Percentiles rank a stretch among this genome's conserved stretches.
These are phyloP conservation scores for Eutypella sp. DNA, from an alignment of 2,329 filamentous ascomycete genomes.

Conservation along the genomic window DNA sequence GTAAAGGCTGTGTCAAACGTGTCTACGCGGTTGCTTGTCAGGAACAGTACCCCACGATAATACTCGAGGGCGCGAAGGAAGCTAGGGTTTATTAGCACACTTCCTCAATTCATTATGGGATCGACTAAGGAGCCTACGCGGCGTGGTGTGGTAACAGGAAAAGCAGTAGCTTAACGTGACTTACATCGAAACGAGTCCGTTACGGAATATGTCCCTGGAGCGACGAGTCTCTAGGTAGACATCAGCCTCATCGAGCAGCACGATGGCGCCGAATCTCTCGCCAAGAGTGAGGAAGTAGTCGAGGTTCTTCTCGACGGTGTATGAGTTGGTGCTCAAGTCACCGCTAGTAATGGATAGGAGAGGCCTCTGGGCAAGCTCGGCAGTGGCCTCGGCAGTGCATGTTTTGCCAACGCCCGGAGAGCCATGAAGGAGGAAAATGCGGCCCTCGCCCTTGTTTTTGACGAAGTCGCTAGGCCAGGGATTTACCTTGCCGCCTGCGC, in stretches of 20 bases:
- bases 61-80: slow-evolving; percentile 49
- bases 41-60: slow-evolving; percentile 45
- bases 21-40: slow-evolving; percentile 46
- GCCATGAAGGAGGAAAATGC: slow-evolving; percentile 48
- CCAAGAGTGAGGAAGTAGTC: slow-evolving; percentile 44
- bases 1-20: slow-evolving; percentile 45
- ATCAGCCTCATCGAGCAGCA: slow-evolving; percentile 56
- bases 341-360: slow-evolving; percentile 47
- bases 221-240: slow-evolving; percentile 53
- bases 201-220: slow-evolving; percentile 38
- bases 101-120: no score
- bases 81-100: no score
- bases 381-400: slow-evolving; percentile 50
- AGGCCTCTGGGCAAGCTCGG: slow-evolving; percentile 45
- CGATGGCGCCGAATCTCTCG: slow-evolving; percentile 45
- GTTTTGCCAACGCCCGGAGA: slow-evolving; percentile 54
- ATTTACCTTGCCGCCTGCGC: slow-evolving; percentile 31
- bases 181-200: slow-evolving; percentile 40
- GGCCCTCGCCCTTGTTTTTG: slow-evolving; percentile 45
- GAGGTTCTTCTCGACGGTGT: slow-evolving; percentile 37
- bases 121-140: no score
- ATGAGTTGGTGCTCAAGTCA: slow-evolving; percentile 38
- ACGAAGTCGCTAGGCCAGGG: slow-evolving; percentile 45
- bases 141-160: no score
- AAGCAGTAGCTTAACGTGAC: background rate